Evolutionary conservation across 2,329 filamentous ascomycete genomes (phyloP), one percentile per base, ranked within the genome.

Genomic region (Penicillium rolfsii): DNA sequence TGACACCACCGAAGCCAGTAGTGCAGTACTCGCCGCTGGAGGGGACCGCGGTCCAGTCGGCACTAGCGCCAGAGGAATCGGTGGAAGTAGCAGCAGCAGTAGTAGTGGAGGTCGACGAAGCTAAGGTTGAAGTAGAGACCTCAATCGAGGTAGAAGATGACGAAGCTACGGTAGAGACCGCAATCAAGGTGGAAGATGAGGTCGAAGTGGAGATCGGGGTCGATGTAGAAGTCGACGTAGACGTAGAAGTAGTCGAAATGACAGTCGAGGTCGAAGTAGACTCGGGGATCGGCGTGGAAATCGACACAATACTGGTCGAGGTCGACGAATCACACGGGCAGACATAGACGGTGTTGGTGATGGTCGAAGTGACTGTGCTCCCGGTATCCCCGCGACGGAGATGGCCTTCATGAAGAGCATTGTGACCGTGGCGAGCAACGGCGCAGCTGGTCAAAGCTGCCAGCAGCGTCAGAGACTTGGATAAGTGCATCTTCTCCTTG

Each of bases 1-100:
- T 77, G 40, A 45, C 60, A 33, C 49, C 33, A 46, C 77, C 77
- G 63, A 79, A 79, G 53, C 76, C 76, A 5, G 62, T 50, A 22
- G 68, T 73, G 1, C 71, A 69, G 66, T 64, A 74, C 38, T 58
- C 48, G 36, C 68, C 68, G 49, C 59, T 64, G 24, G 67, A 58
- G 24, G 70, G 67, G 0, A 65, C 61, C 3, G 61, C 30, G 35
- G 64, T 71, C 70, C 71, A 72, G 45, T 57, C 58, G 19, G 63
- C 43, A 41, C 52, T 57, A 49, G 60, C 43, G 26, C 54, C 61
- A 22, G 65, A 50, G 5, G 60, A 50, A 36, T 56, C 64, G 3
- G 53, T 35, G 9, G 52, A 52, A 12, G 57, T 58, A 60, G 57
- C 59, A 61, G 57, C 59, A 60, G 57, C 59, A 61, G 43, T 65